Conservation (phyloP, 2,329 filamentous ascomycete genomes). For the Fusarium stilboides region DNA sequence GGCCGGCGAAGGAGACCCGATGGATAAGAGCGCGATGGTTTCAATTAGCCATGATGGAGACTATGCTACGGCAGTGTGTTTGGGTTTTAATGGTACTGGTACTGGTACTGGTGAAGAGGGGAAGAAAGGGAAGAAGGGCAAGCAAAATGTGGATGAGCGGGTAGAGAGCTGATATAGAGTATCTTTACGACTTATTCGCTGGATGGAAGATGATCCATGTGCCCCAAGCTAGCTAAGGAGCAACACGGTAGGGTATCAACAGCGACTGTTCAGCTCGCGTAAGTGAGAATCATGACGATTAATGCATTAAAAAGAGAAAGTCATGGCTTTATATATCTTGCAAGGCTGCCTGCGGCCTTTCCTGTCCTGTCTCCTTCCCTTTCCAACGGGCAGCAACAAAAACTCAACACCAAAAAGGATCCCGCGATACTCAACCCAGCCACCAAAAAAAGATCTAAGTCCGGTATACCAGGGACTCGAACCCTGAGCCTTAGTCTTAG, state of each 20-base stretch:
- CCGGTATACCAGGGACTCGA: conserved; percentile 57
- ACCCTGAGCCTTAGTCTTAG: conserved; percentile 60
- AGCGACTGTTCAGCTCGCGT: background rate
- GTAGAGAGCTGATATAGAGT: too few species aligned
- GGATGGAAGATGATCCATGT: too few species aligned
- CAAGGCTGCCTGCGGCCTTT: too few species aligned
- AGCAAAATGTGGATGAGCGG: too few species aligned
- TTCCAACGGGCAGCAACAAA: conserved; percentile 12
- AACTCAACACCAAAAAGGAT: conserved; percentile 7
- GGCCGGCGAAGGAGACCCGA: conserved; percentile 47
- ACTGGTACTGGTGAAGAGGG: too few species aligned
- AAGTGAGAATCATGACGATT: background rate
- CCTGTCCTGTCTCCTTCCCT: background rate
- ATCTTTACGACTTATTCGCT: too few species aligned
- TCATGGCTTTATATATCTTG: too few species aligned
- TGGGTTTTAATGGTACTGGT: conserved; percentile 58
- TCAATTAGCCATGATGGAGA: conserved; percentile 92
- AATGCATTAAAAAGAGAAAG: background rate
- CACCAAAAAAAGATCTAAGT: background rate
- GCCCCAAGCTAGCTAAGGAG: too few species aligned
- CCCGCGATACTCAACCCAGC: background rate
- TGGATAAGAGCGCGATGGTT: conserved; percentile 73
- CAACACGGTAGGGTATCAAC: too few species aligned
- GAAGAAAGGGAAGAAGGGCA: too few species aligned
- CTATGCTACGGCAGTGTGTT: conserved; percentile 80